A percentile compares a stretch with the other conserved stretches of the same genome.
phyloP scores from a whole-genome alignment of 352 stramenopile genomes.

The Phytophthora nicotianae region DNA sequence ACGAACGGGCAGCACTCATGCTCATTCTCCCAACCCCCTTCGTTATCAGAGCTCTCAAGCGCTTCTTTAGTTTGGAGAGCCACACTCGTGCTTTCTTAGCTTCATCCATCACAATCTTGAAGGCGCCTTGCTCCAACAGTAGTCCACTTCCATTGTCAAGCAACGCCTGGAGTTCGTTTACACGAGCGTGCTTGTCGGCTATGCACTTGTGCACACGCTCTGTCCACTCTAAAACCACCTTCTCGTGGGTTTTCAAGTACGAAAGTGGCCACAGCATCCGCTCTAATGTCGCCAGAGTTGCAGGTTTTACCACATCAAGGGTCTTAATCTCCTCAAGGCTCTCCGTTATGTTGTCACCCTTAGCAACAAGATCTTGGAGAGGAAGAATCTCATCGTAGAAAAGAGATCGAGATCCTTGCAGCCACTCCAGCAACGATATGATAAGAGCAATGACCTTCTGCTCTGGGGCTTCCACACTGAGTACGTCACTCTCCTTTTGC shows the following conservation, averaged over 20 bases:
- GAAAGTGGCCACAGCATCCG: conserved; percentile 76
- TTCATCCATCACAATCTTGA: conserved; percentile 83
- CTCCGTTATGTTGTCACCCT: conserved; percentile 46
- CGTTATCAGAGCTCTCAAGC: conserved; percentile 68
- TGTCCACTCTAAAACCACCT: conserved; percentile 69
- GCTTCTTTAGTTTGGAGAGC: conserved; percentile 87
- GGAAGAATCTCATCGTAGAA: conserved; percentile 83
- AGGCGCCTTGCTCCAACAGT: conserved; percentile 73
- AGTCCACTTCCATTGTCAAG: conserved; percentile 63
- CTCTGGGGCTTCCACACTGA: conserved; percentile 73
- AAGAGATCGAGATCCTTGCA: conserved; percentile 73
- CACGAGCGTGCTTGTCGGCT: conserved; percentile 60
- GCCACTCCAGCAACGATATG: conserved; percentile 76
- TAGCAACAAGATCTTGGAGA: conserved; percentile 62
- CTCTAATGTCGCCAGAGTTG: conserved; percentile 49
- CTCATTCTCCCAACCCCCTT: conserved; percentile 74
- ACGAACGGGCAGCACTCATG: conserved; percentile 54
- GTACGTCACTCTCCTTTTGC: conserved; percentile 64
- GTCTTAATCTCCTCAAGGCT: conserved; percentile 35
- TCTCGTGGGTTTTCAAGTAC: conserved; percentile 67
- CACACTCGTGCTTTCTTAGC: conserved; percentile 81
- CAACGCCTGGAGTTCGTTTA: conserved; percentile 60
- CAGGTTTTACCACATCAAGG: conserved; percentile 25
- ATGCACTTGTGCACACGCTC: conserved; percentile 62
- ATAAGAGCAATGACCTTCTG: conserved; percentile 50